A percentile compares a stretch with the other conserved stretches of the same genome.
Evolutionary conservation across 345 rosid species (phyloP).

Genomic region (Passiflora organensis): DNA sequence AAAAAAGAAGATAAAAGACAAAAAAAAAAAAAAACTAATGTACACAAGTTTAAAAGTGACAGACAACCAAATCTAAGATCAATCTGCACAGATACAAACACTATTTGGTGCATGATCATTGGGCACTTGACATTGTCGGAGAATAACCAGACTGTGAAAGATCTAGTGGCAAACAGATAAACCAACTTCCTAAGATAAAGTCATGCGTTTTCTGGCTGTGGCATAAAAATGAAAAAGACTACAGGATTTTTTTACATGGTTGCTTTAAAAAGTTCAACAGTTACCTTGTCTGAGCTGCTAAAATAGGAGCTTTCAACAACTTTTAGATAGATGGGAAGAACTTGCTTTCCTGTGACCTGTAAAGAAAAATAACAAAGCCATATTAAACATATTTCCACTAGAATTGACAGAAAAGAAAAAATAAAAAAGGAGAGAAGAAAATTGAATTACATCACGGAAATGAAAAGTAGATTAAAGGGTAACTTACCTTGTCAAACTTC

Average conservation of each 20-base stretch:
- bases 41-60: not conserved
- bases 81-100: slow-evolving; percentile 9
- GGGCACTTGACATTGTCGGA: slow-evolving; percentile 44
- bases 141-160: slow-evolving; percentile 11
- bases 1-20: not conserved
- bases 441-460: not conserved
- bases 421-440: too few relatives aligned
- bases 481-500: slow-evolving; percentile 83
- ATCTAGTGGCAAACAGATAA: slow-evolving; percentile 30
- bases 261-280: slow-evolving; percentile 3
- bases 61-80: slow-evolving; percentile 33
- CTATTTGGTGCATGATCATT: slow-evolving; percentile 17
- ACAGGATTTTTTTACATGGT: slow-evolving; percentile 3
- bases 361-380: not conserved
- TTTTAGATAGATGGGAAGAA: slow-evolving; percentile 79
- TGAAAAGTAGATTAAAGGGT: not conserved
- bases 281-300: slow-evolving; percentile 92
- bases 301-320: slow-evolving; percentile 95
- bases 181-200: slow-evolving; percentile 7
- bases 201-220: slow-evolving; percentile 4
- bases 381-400: slow-evolving; percentile 1
- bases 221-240: not conserved
- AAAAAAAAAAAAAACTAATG: too few relatives aligned
- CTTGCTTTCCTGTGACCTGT: slow-evolving; percentile 83
- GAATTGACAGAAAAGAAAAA: slow-evolving; percentile 3